These are phyloP conservation scores for Botrytis fragariae DNA, from an alignment of 2,329 filamentous ascomycete genomes.

Conservation along the genomic window DNA sequence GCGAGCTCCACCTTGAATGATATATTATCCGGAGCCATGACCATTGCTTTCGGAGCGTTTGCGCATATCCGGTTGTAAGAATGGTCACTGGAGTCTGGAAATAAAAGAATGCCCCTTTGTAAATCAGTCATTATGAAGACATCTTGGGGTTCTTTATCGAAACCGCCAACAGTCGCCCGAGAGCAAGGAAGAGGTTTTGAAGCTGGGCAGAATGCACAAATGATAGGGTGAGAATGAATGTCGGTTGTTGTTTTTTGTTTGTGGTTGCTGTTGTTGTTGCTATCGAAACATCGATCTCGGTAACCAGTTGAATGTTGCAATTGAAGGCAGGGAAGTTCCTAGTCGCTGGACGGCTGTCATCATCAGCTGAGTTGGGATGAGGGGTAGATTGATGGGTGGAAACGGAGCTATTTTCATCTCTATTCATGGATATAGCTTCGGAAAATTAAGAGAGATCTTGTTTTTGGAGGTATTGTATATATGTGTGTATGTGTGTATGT, in stretches of 20 bases:
- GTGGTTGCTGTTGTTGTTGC: background rate
- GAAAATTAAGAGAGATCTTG: background rate
- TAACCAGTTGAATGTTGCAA: background rate
- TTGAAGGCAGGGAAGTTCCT: background rate
- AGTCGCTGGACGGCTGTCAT: background rate
- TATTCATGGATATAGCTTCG: constrained; percentile 3
- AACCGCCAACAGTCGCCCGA: background rate
- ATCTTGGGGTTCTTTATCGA: background rate
- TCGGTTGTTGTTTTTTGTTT: background rate
- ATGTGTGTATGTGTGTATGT: background rate
- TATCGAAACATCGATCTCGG: background rate
- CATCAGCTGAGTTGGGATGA: constrained; percentile 17
- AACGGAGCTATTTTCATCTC: background rate
- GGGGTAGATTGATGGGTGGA: background rate
- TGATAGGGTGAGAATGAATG: background rate
- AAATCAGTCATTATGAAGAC: background rate
- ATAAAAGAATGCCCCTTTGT: background rate
- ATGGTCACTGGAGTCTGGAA: background rate
- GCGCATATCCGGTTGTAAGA: background rate
- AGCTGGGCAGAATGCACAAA: background rate
- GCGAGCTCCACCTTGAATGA: background rate
- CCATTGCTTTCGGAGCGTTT: background rate
- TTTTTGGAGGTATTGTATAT: background rate
- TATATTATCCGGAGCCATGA: background rate
- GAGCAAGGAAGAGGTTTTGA: background rate